Evolutionary conservation across 2,329 filamentous ascomycete species (phyloP).

Genomic region (Hymenoscyphus fraxineus): DNA sequence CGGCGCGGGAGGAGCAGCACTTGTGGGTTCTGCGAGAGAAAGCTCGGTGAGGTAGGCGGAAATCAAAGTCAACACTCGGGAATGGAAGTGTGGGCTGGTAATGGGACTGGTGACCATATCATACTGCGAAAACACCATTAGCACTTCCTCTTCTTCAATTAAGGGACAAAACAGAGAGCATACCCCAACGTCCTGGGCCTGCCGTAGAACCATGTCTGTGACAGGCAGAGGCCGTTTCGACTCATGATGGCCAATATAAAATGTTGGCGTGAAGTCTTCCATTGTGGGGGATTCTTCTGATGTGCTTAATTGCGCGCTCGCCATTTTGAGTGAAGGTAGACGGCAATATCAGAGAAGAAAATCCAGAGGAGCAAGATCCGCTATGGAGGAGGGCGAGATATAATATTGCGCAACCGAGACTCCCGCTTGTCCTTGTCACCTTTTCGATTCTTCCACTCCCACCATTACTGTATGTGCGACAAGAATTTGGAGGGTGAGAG

Average conservation of each 20-base stretch:
- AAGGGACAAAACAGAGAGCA: constrained; percentile 34
- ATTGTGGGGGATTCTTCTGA: constrained; percentile 15
- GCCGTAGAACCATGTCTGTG: constrained; percentile 59
- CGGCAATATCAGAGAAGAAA: not conserved
- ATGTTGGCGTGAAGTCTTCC: constrained; percentile 43
- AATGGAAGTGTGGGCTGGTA: constrained; percentile 69
- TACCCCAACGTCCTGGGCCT: constrained; percentile 67
- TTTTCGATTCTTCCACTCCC: not conserved
- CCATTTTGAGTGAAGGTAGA: not conserved
- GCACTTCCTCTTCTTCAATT: constrained; percentile 4
- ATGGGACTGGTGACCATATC: constrained; percentile 75
- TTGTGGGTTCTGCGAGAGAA: constrained; percentile 42
- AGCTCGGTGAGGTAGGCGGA: constrained; percentile 46
- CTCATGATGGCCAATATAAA: constrained; percentile 74
- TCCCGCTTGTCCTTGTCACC: not conserved
- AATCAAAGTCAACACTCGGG: constrained; percentile 61
- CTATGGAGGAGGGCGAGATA: not conserved
- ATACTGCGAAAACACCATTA: constrained; percentile 51
- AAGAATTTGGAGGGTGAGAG: not conserved
- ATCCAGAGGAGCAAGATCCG: not conserved
- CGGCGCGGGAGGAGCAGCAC: constrained; percentile 49
- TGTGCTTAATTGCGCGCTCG: not conserved
- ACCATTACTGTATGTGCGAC: not conserved
- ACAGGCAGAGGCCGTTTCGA: constrained; percentile 58
- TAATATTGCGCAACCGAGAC: not conserved